These are phyloP conservation scores for Saturnispora ahearnii DNA, from an alignment of 805 yeast genomes.

Conservation along the genomic window DNA sequence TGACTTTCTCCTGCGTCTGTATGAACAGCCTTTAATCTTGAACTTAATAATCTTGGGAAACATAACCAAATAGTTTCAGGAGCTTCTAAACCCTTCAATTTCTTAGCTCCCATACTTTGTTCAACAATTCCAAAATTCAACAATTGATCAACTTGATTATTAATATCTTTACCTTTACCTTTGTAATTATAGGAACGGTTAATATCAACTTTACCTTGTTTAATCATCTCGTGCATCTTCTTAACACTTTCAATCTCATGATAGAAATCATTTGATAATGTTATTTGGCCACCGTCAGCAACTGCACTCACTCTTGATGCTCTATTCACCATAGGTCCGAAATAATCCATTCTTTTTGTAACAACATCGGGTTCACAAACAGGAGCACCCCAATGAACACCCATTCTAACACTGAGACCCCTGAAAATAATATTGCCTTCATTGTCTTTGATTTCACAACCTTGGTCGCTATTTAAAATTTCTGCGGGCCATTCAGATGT, in stretches of 20 bases:
- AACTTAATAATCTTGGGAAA: slow-evolving; percentile 56
- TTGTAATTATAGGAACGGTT: slow-evolving; percentile 37
- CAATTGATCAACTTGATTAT: slow-evolving; percentile 54
- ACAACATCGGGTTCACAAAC: slow-evolving; percentile 93
- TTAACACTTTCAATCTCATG: slow-evolving; percentile 57
- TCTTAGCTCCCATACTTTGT: slow-evolving; percentile 71
- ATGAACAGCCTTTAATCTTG: slow-evolving; percentile 43
- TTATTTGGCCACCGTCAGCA: slow-evolving; percentile 98
- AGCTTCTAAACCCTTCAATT: slow-evolving; percentile 88
- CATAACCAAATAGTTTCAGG: slow-evolving; percentile 79
- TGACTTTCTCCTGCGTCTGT: slow-evolving; percentile 24
- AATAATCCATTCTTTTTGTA: slow-evolving; percentile 95
- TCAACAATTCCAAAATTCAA: slow-evolving; percentile 62
- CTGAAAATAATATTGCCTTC: slow-evolving; percentile 55
- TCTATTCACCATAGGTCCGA: slow-evolving; percentile 97
- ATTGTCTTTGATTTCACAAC: slow-evolving; percentile 66
- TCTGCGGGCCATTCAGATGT: slow-evolving; percentile 94
- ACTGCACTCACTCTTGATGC: slow-evolving; percentile 89
- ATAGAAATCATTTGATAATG: slow-evolving; percentile 74
- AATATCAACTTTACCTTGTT: slow-evolving; percentile 21
- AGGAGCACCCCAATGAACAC: slow-evolving; percentile 96
- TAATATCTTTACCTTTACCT: slow-evolving; percentile 35
- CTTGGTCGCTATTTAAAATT: slow-evolving; percentile 74
- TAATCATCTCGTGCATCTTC: slow-evolving; percentile 36
- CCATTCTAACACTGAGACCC: slow-evolving; percentile 96